These are phyloP conservation scores for Graphilbum ipis-grandicollis DNA, from an alignment of 2,329 filamentous ascomycete species.

Conservation along the genomic window DNA sequence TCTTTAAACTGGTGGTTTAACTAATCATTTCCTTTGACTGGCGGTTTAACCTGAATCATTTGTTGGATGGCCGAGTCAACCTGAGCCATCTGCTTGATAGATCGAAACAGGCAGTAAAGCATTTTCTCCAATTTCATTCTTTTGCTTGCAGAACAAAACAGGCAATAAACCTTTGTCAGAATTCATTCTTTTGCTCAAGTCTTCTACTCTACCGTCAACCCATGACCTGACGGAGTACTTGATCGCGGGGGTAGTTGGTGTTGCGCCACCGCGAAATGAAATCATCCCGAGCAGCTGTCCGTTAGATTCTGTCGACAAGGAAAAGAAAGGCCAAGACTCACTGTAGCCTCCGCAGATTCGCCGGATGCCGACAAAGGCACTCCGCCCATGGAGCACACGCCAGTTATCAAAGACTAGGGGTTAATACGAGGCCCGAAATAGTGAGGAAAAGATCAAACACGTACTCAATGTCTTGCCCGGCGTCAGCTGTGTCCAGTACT, in stretches of 20 bases:
- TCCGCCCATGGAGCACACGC: conserved; percentile 78
- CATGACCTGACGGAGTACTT: conserved; percentile 20
- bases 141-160: too few relatives aligned
- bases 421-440: too few relatives aligned
- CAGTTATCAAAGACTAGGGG: conserved; percentile 98
- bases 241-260: conserved; percentile 40
- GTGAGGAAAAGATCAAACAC: conserved; percentile 12
- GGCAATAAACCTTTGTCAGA: too few relatives aligned
- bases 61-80: too few relatives aligned
- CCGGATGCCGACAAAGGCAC: conserved; percentile 65
- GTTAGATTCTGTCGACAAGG: background rate
- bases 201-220: conserved; percentile 6
- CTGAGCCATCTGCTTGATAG: too few relatives aligned
- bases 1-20: too few relatives aligned
- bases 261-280: conserved; percentile 61
- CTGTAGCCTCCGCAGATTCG: conserved; percentile 86
- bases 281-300: conserved; percentile 59
- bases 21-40: too few relatives aligned
- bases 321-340: conserved; percentile 26
- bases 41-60: too few relatives aligned
- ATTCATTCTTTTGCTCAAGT: too few relatives aligned
- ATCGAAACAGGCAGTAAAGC: too few relatives aligned
- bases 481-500: conserved; percentile 66
- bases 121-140: too few relatives aligned
- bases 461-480: conserved; percentile 64